Conservation (phyloP, 2,329 filamentous ascomycete species). For the Venturia pyrina region DNA sequence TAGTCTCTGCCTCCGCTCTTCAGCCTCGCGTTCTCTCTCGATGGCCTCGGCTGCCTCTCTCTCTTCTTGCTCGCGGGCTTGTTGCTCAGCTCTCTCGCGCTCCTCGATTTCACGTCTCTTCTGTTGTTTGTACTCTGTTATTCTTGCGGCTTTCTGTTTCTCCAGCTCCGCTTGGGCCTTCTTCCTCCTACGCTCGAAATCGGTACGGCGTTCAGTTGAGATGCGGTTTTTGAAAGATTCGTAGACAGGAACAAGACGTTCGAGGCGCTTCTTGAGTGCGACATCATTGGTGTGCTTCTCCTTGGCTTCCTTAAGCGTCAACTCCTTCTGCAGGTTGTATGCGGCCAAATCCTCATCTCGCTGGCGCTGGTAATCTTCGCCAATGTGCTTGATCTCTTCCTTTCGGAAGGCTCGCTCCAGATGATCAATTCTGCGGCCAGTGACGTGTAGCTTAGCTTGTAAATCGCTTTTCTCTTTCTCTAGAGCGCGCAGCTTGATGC, state of each 20-base stretch:
- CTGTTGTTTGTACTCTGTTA: conserved; percentile 69
- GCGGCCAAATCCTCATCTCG: conserved; percentile 65
- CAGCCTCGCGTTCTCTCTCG: conserved; percentile 69
- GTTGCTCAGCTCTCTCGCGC: conserved; percentile 59
- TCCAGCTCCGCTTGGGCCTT: conserved; percentile 89
- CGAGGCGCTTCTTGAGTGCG: conserved; percentile 85
- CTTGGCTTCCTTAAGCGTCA: conserved; percentile 72
- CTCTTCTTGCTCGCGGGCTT: conserved; percentile 76
- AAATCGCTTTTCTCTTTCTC: conserved; percentile 98
- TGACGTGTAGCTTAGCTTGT: conserved; percentile 80
- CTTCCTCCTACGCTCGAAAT: conserved; percentile 90
- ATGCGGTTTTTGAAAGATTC: conserved; percentile 74
- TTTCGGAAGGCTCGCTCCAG: conserved; percentile 93
- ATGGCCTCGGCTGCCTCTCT: conserved; percentile 71
- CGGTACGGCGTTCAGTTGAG: conserved; percentile 77
- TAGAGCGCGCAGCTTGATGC: conserved; percentile 88
- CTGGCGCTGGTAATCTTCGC: conserved; percentile 76
- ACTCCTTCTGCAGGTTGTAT: conserved; percentile 68
- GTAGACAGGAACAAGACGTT: conserved; percentile 73
- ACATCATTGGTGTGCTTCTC: conserved; percentile 86
- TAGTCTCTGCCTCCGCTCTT: conserved; percentile 65
- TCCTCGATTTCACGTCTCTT: conserved; percentile 71
- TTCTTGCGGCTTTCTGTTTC: conserved; percentile 76
- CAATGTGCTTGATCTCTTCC: conserved; percentile 87
- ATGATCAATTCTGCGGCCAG: conserved; percentile 92